A percentile compares a stretch with the other conserved stretches of the same genome.
These are phyloP conservation scores for Danielia reshetovae DNA, from an alignment of 805 yeast species.

Conservation along the genomic window DNA sequence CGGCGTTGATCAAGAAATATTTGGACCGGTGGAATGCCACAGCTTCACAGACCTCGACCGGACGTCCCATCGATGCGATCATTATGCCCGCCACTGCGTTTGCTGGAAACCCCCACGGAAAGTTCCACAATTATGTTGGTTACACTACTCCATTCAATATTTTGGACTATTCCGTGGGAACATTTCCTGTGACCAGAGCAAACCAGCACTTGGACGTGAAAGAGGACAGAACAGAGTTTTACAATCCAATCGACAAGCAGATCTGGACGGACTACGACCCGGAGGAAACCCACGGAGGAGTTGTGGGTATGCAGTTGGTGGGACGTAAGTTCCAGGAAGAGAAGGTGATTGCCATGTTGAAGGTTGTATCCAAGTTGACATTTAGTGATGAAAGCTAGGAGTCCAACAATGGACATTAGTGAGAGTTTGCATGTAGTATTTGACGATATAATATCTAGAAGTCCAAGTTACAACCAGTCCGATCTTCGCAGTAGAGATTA, in stretches of 20 bases:
- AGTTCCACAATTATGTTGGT: slow-evolving; percentile 33
- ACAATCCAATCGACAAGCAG: slow-evolving; percentile 40
- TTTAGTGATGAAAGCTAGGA: too few relatives aligned
- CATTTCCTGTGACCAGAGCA: slow-evolving; percentile 56
- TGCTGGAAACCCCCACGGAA: slow-evolving; percentile 34
- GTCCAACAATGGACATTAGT: too few relatives aligned
- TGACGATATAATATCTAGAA: background rate
- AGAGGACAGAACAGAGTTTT: slow-evolving; percentile 17
- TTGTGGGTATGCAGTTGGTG: slow-evolving; percentile 63
- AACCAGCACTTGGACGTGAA: slow-evolving; percentile 37
- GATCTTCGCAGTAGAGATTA: background rate
- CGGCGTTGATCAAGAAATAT: slow-evolving; percentile 35
- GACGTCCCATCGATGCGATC: slow-evolving; percentile 45
- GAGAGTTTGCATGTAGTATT: background rate
- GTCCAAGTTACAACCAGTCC: background rate
- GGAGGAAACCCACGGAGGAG: slow-evolving; percentile 52
- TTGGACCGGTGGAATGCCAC: slow-evolving; percentile 32
- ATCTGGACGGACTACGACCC: slow-evolving; percentile 44
- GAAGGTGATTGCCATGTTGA: slow-evolving; percentile 49
- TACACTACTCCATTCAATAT: slow-evolving; percentile 45
- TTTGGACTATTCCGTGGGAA: slow-evolving; percentile 25
- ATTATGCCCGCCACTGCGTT: slow-evolving; percentile 47
- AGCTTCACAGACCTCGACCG: slow-evolving; percentile 28
- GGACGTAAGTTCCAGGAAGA: slow-evolving; percentile 62
- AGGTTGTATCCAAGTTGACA: too few relatives aligned